These are phyloP conservation scores for Capsicum baccatum DNA, from an alignment of 257 asterid genomes.

Conservation along the genomic window DNA sequence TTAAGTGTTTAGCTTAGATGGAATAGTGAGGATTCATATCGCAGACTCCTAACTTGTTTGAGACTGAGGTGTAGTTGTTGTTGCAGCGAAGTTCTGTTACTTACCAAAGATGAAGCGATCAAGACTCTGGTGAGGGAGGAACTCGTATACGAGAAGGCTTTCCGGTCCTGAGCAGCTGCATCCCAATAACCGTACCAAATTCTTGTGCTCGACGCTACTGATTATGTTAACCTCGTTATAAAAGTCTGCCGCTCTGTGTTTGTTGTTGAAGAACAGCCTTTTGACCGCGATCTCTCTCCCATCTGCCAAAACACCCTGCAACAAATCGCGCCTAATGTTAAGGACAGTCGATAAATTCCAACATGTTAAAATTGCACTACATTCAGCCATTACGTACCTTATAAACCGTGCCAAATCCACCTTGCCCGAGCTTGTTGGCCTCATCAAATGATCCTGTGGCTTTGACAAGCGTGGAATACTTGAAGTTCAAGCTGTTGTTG, in stretches of 20 bases:
- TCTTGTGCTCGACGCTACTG: too few relatives aligned
- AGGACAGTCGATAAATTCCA: background rate
- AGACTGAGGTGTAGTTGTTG: background rate
- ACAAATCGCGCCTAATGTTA: too few relatives aligned
- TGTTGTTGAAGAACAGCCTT: too few relatives aligned
- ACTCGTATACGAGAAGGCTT: too few relatives aligned
- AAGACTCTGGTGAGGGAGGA: too few relatives aligned
- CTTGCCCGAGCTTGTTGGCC: constrained; percentile 46
- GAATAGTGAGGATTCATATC: background rate
- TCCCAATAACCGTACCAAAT: too few relatives aligned
- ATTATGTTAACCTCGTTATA: too few relatives aligned
- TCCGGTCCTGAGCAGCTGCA: too few relatives aligned
- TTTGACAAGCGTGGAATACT: constrained; percentile 43
- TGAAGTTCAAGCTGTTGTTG: constrained; percentile 41
- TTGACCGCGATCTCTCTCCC: too few relatives aligned
- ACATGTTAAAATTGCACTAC: background rate
- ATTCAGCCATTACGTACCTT: constrained; percentile 28
- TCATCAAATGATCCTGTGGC: constrained; percentile 44
- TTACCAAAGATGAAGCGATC: constrained; percentile 28
- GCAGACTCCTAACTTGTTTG: background rate
- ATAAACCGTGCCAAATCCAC: constrained; percentile 49
- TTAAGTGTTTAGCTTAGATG: background rate
- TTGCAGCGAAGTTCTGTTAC: constrained; percentile 1
- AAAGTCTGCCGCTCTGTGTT: too few relatives aligned
- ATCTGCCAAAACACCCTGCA: too few relatives aligned